Evolutionary conservation across 2,329 filamentous ascomycete genomes (phyloP), one percentile per base, ranked within the genome.

Genomic region (Ceratocystis smalleyi): DNA sequence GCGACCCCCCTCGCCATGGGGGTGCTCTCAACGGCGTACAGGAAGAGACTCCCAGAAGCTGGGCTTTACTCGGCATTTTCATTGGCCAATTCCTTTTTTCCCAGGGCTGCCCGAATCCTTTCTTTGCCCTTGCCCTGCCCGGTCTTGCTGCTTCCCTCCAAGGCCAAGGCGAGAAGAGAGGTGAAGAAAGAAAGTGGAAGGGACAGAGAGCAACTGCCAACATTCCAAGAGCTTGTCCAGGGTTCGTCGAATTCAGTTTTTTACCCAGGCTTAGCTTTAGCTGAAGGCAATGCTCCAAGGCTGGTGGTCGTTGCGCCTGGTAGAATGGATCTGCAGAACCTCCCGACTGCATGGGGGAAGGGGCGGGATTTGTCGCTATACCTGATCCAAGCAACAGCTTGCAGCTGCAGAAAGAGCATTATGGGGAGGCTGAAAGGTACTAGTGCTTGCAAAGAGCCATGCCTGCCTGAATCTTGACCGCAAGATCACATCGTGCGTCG

Each of bases 321-420:
- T 57, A 57, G 27, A 32, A 57, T 57, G 27, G 27, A 57, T 57
- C 54, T 57, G 32, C 54, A 32, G 27, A 57, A 35, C 54, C 54
- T 57, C 51, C 19, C 30, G 54, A 57, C 54, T 57, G 54, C 54
- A 57, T 10, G 54, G 7, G 24, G n/a, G 27, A n/a, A 8, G 54
- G 15, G 32, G 15, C 24, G 54, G 54, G 54, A 27, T 35, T 57
- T 19, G 24, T 35, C 30, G 4, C 15, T 6, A 30, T 35, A 35
- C 54, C 54, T 57, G 54, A 35, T 57, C 15, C 27, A 19, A 57
- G 54, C 54, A 35, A 5, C 24, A 4, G 47, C 24, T 24, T 51
- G 47, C 47, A 24, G 47, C 47, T 8, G 47, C 24, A 24, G 19
- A 8, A 22, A 51, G 19, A 27, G 47, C 12, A 51, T 51, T 2